Evolutionary conservation across 2,329 filamentous ascomycete species (phyloP), one percentile per base, ranked within the genome.

Genomic region (Ampelomyces quisqualis): DNA sequence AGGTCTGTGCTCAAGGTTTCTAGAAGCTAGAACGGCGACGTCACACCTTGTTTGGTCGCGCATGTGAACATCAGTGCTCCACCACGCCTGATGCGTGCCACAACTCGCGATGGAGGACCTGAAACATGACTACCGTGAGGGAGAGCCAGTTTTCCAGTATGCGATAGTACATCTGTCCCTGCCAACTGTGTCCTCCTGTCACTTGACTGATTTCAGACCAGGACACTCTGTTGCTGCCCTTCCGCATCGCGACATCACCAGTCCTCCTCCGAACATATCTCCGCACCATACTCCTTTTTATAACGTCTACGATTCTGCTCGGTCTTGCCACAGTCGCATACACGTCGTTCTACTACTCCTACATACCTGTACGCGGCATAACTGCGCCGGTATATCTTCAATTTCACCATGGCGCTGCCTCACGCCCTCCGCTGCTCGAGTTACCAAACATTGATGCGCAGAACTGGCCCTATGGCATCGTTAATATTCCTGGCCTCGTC

Each of bases 271-370:
- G 79, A 55, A 78, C 81, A 20, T 88, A 87, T 61, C 65, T 88
- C 33, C 79, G 79, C 43, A 80, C 75, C 10, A 49, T 77, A 10
- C 72, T 85, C 17, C 70, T 82, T 49, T 60, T 77, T 31, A 51
- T 70, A 35, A 73, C 81, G 15, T 77, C 77, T 3, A 51, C 77
- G 11, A 50, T 78, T 27, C 75, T 88, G 35, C 68, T 85, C 29
- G 74, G 71, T 24, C 64, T 81, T 14, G 82, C 84, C 5, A 68
- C 77, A 5, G 59, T 79, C 26, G 81, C 82, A 22, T 88, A 87
- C 61, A 72, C 73, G 23, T 68, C 83, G 13, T 87, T 88, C 70
- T 88, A 88, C 71, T 76, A 77, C 65, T 77, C 76, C 47, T 86
- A 82, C 68, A 79, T 88, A 15, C 85, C 85, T 1, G 77, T 80